Evolutionary conservation across 2,329 filamentous ascomycete species (phyloP).

Genomic region (Cytospora piceae): DNA sequence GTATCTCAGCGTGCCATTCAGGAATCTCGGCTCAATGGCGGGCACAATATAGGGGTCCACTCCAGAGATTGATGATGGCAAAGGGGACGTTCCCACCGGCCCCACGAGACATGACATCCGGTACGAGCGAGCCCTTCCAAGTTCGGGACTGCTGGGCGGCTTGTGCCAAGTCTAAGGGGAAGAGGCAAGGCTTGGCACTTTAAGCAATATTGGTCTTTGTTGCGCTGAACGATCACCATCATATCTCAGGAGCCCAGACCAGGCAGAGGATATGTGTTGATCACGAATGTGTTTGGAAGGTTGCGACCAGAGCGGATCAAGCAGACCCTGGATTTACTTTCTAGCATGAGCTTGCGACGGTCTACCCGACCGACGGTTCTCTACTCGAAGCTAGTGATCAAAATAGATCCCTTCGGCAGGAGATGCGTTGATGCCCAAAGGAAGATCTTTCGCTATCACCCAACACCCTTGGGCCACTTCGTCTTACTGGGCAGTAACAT

Average conservation of each 20-base stretch:
- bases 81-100: slow-evolving; percentile 14
- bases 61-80: slow-evolving; percentile 18
- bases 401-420: not conserved
- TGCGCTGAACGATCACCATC: not conserved
- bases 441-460: not conserved
- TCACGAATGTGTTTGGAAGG: not conserved
- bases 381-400: not conserved
- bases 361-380: not conserved
- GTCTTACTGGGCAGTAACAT: not conserved
- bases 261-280: not conserved
- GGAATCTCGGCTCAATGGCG: slow-evolving; percentile 23
- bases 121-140: not conserved
- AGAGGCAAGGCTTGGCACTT: not conserved
- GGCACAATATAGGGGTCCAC: slow-evolving; percentile 22
- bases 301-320: not conserved
- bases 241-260: not conserved
- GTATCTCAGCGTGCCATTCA: slow-evolving; percentile 13
- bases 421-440: not conserved
- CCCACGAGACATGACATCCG: slow-evolving; percentile 12
- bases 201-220: not conserved
- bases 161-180: not conserved
- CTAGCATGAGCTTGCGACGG: not conserved
- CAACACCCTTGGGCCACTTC: not conserved
- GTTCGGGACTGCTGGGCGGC: not conserved
- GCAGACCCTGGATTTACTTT: not conserved